Evolutionary conservation across 2,329 filamentous ascomycete genomes (phyloP).

Genomic region (Colletotrichum phormii): DNA sequence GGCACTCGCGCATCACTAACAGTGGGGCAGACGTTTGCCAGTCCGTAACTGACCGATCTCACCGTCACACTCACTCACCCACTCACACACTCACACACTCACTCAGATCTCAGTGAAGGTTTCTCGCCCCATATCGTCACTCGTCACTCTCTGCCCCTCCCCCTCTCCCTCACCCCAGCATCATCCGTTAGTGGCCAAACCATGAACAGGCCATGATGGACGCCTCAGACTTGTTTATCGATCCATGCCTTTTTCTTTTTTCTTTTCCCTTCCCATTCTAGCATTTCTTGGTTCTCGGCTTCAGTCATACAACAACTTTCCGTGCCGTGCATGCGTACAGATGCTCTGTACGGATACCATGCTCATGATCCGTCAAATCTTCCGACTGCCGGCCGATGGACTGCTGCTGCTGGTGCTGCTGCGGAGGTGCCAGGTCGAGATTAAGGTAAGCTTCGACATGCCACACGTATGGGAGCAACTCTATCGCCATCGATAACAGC

Average conservation of each 20-base stretch:
- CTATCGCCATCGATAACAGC: neutral
- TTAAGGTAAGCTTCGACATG: conserved; percentile 18
- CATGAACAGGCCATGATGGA: conserved; percentile 32
- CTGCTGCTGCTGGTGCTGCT: conserved; percentile 11
- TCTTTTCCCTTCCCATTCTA: neutral
- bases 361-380: neutral
- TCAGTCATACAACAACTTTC: neutral
- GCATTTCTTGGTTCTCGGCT: neutral
- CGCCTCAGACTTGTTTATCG: conserved; percentile 7
- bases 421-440: conserved; percentile 11
- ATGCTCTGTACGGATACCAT: too few species aligned
- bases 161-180: conserved; percentile 18
- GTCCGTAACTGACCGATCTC: conserved; percentile 15
- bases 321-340: neutral
- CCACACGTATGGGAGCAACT: conserved; percentile 12
- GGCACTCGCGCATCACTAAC: conserved; percentile 15
- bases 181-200: conserved; percentile 29
- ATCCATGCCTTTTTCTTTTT: neutral
- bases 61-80: neutral
- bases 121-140: conserved; percentile 26
- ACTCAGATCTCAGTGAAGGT: conserved; percentile 32
- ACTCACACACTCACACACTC: neutral
- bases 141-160: conserved; percentile 19
- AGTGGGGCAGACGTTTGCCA: conserved; percentile 15
- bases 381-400: neutral